A percentile compares a stretch with the other conserved stretches of the same genome.
Evolutionary conservation across 257 asterid genomes (phyloP).

Genomic region (Fraxinus americana): DNA sequence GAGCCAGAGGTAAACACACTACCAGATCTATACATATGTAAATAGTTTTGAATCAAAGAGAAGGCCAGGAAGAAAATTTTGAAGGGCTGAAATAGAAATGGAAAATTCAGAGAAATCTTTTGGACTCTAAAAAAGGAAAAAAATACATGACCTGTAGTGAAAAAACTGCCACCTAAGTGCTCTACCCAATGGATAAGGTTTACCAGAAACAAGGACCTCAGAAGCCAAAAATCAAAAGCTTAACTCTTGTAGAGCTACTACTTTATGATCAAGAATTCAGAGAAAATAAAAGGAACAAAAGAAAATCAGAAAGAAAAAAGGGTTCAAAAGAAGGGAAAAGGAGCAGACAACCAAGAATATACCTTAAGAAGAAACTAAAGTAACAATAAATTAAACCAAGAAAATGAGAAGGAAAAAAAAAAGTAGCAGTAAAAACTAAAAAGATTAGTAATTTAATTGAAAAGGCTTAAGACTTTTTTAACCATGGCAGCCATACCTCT

Average conservation of each 20-base stretch:
- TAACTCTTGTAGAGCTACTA: neutral
- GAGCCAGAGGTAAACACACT: neutral
- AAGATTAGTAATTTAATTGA: conserved; percentile 24
- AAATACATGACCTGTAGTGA: conserved; percentile 27
- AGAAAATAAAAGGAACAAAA: neutral
- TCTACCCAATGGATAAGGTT: conserved; percentile 46
- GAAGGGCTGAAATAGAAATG: conserved; percentile 44
- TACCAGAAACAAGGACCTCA: conserved; percentile 23
- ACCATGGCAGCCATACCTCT: conserved; percentile 75
- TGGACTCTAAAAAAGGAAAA: conserved; percentile 23
- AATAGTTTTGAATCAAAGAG: conserved; percentile 40
- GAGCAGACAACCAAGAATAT: conserved; percentile 7
- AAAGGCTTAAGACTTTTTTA: conserved; percentile 39
- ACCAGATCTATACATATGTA: conserved; percentile 20
- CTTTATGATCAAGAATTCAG: neutral
- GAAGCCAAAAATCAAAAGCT: conserved; percentile 3
- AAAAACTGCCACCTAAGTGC: conserved; percentile 41
- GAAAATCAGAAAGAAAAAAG: too few species aligned
- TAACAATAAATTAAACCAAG: conserved; percentile 6
- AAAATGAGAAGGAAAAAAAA: conserved; percentile 9
- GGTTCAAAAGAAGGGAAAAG: conserved; percentile 2
- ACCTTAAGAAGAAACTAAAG: neutral
- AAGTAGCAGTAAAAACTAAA: neutral
- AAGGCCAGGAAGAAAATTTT: conserved; percentile 49
- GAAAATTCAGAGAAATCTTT: conserved; percentile 26